Evolutionary conservation across 129 eudicot genomes (phyloP).

Genomic region (Arctium lappa): DNA sequence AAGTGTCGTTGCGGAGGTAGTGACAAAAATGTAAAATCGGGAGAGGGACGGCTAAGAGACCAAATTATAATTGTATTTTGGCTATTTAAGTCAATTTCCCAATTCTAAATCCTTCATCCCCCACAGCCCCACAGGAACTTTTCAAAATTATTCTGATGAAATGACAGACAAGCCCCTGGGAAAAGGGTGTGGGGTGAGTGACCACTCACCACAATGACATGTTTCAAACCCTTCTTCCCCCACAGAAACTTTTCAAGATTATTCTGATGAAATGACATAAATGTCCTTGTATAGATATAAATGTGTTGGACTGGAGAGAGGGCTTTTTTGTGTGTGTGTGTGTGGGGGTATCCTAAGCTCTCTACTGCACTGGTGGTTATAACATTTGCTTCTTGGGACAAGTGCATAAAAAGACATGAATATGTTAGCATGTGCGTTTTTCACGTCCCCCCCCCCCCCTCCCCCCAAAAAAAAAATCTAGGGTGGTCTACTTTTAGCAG

Average conservation of each 20-base stretch:
- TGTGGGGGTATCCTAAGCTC: background rate
- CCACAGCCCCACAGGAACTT: background rate
- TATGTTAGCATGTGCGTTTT: background rate
- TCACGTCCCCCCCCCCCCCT: background rate
- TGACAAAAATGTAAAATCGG: no score
- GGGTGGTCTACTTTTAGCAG: background rate
- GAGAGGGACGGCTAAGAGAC: no score
- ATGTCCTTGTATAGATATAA: conserved; percentile 25
- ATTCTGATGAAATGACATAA: conserved; percentile 23
- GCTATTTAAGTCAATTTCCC: no score
- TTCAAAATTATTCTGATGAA: background rate
- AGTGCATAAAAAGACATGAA: conserved; percentile 15
- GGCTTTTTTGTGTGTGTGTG: no score
- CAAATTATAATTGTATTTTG: no score
- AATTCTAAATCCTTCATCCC: conserved; percentile 22
- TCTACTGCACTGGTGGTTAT: conserved; percentile 11
- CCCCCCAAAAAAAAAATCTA: background rate
- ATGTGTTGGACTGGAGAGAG: conserved; percentile 40
- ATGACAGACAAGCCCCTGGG: conserved; percentile 18
- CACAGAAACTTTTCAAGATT: conserved; percentile 10
- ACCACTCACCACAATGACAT: conserved; percentile 15
- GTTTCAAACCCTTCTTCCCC: conserved; percentile 12
- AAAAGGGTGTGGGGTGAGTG: background rate
- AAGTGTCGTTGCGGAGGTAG: no score
- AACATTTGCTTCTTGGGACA: conserved; percentile 25